Percentiles rank a stretch among this genome's conserved stretches.
These are phyloP conservation scores for Aplosporella prunicola DNA, from an alignment of 2,329 filamentous ascomycete species.

Conservation along the genomic window DNA sequence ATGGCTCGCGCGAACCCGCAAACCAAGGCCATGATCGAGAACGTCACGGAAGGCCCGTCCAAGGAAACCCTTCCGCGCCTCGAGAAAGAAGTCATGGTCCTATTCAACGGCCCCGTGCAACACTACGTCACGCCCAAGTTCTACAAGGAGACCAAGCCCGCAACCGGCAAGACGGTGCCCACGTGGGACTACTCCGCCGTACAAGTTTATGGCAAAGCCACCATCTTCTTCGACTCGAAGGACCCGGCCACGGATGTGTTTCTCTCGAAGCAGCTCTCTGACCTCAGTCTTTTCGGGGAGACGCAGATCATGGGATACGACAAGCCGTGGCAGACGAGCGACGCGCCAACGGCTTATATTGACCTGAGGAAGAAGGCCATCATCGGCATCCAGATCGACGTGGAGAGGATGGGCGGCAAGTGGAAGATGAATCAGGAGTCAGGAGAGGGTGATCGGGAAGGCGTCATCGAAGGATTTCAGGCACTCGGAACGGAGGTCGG, in stretches of 20 bases:
- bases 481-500: neutral
- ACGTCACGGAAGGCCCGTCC: slow-evolving; percentile 23
- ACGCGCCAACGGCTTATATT: slow-evolving; percentile 49
- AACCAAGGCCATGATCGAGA: slow-evolving; percentile 49
- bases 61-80: slow-evolving; percentile 18
- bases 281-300: slow-evolving; percentile 46
- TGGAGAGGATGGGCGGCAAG: slow-evolving; percentile 18
- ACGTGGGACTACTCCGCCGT: slow-evolving; percentile 63
- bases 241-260: slow-evolving; percentile 38
- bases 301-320: slow-evolving; percentile 49
- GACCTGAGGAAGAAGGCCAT: slow-evolving; percentile 50
- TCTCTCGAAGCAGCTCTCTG: slow-evolving; percentile 43
- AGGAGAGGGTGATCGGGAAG: slow-evolving; percentile 1
- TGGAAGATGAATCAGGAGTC: slow-evolving; percentile 17
- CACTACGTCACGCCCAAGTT: slow-evolving; percentile 63
- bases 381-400: slow-evolving; percentile 34
- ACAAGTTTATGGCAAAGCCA: slow-evolving; percentile 52
- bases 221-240: slow-evolving; percentile 43
- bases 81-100: slow-evolving; percentile 48
- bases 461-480: neutral
- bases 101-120: slow-evolving; percentile 51
- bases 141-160: slow-evolving; percentile 56
- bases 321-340: slow-evolving; percentile 47
- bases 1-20: slow-evolving; percentile 56
- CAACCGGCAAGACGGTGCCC: slow-evolving; percentile 56